A percentile compares a stretch with the other conserved stretches of the same genome.
Evolutionary conservation across 192 early-diverging fungal species (phyloP).

Genomic region (Umbelopsis sp.): DNA sequence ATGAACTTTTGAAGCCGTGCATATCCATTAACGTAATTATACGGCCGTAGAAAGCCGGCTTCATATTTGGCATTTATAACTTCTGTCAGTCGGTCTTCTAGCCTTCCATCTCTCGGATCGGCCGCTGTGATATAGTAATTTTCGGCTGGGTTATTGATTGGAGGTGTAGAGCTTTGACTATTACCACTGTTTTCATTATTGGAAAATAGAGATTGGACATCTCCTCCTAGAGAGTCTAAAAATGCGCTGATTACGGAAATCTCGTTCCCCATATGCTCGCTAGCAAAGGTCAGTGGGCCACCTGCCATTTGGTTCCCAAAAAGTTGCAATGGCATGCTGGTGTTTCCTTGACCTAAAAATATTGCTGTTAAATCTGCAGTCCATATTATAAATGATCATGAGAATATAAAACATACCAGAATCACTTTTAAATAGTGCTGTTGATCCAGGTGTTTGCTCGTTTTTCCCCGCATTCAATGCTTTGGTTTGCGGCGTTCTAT

Average conservation of each 20-base stretch:
- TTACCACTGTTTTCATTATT: conserved; percentile 30
- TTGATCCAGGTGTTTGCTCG: background rate
- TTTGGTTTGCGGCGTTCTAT: background rate
- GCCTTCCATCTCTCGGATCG: conserved; percentile 83
- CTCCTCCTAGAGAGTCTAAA: conserved; percentile 52
- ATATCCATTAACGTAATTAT: conserved; percentile 94
- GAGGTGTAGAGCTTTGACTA: conserved; percentile 26
- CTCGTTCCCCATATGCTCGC: conserved; percentile 79
- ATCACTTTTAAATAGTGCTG: background rate
- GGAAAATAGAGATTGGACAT: conserved; percentile 26
- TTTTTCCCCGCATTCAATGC: background rate
- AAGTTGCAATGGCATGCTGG: conserved; percentile 39
- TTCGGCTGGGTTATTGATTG: conserved; percentile 65
- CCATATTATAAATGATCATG: background rate
- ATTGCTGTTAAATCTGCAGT: background rate
- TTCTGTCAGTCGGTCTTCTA: conserved; percentile 86
- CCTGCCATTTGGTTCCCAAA: conserved; percentile 40
- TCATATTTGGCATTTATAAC: conserved; percentile 96
- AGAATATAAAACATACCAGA: background rate
- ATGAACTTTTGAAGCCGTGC: conserved; percentile 87
- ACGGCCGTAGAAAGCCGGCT: conserved; percentile 94
- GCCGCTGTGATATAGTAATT: conserved; percentile 92
- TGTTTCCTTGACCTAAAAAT: conserved; percentile 16
- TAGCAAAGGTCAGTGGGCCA: conserved; percentile 73
- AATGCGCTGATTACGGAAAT: conserved; percentile 76